A percentile compares a stretch with the other conserved stretches of the same genome.
These are phyloP conservation scores for Pyronema domesticum DNA, from an alignment of 495 filamentous ascomycete genomes.

Conservation along the genomic window DNA sequence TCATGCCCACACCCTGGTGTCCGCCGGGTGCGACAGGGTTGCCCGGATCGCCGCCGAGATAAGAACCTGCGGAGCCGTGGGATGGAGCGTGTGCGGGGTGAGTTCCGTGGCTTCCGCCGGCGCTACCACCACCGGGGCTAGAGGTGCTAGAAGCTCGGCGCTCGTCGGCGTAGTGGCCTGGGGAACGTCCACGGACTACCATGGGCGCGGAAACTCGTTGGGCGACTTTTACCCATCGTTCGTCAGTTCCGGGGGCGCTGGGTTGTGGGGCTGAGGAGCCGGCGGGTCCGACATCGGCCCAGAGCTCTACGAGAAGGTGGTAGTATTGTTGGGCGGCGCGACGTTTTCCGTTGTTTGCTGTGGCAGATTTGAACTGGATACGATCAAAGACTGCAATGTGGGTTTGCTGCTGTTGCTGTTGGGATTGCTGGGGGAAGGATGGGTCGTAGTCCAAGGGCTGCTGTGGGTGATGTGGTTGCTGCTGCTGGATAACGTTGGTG, in stretches of 20 bases:
- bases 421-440: slow-evolving; percentile 17
- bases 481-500: slow-evolving; percentile 17
- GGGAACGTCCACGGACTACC: slow-evolving; percentile 84
- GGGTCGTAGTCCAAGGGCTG: slow-evolving; percentile 21
- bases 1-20: slow-evolving; percentile 10
- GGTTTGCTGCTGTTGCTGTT: slow-evolving; percentile 23
- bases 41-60: slow-evolving; percentile 19
- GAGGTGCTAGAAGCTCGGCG: slow-evolving; percentile 46
- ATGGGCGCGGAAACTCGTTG: slow-evolving; percentile 62
- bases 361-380: slow-evolving; percentile 92
- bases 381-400: slow-evolving; percentile 61
- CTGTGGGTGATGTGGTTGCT: slow-evolving; percentile 10
- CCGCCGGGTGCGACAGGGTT: slow-evolving; percentile 16
- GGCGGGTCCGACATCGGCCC: slow-evolving; percentile 47
- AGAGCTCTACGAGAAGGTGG: slow-evolving; percentile 77
- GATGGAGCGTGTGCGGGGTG: slow-evolving; percentile 12
- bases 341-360: slow-evolving; percentile 88
- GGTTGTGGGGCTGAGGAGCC: slow-evolving; percentile 15
- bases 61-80: slow-evolving; percentile 20
- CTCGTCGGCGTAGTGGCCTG: slow-evolving; percentile 82
- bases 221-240: slow-evolving; percentile 60
- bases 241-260: slow-evolving; percentile 26
- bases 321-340: slow-evolving; percentile 88
- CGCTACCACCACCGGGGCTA: slow-evolving; percentile 53
- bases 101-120: slow-evolving; percentile 31